Conservation (phyloP, 2,329 filamentous ascomycete species). For the Biscogniauxia mediterranea region DNA sequence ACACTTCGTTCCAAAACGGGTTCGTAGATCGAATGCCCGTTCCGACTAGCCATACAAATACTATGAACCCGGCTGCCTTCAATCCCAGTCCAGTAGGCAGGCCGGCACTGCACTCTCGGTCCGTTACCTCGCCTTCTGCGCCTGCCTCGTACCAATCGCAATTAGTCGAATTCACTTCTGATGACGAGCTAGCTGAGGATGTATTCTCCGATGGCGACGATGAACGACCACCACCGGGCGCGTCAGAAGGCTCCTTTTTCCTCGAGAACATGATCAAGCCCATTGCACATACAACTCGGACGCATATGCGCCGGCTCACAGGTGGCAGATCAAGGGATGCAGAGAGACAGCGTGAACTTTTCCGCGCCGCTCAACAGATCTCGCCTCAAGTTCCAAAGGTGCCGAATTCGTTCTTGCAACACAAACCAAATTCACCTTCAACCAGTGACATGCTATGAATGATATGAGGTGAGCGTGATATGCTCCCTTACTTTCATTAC, state of each 20-base stretch:
- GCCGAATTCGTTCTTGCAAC: conserved; percentile 29
- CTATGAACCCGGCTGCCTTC: conserved; percentile 63
- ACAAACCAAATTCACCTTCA: neutral
- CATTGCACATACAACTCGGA: conserved; percentile 54
- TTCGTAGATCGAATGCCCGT: conserved; percentile 72
- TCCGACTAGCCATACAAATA: conserved; percentile 57
- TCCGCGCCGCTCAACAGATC: conserved; percentile 33
- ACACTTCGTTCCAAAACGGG: conserved; percentile 82
- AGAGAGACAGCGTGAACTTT: conserved; percentile 36
- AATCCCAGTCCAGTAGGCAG: conserved; percentile 46
- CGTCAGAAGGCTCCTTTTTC: conserved; percentile 49
- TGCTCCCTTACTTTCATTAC: neutral
- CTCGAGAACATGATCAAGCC: conserved; percentile 62
- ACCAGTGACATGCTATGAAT: neutral
- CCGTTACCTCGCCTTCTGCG: conserved; percentile 76
- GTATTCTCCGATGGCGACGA: conserved; percentile 78
- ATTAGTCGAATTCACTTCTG: conserved; percentile 63
- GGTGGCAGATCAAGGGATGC: conserved; percentile 48
- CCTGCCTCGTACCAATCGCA: conserved; percentile 54
- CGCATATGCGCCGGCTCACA: conserved; percentile 61
- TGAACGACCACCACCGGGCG: conserved; percentile 31
- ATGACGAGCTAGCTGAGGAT: conserved; percentile 73
- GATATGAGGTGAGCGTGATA: neutral
- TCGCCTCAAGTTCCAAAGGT: conserved; percentile 44
- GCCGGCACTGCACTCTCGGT: conserved; percentile 74